A percentile compares a stretch with the other conserved stretches of the same genome.
phyloP scores from a whole-genome alignment of 768 basidiomycete genomes.

The Sarcodon sp. region DNA sequence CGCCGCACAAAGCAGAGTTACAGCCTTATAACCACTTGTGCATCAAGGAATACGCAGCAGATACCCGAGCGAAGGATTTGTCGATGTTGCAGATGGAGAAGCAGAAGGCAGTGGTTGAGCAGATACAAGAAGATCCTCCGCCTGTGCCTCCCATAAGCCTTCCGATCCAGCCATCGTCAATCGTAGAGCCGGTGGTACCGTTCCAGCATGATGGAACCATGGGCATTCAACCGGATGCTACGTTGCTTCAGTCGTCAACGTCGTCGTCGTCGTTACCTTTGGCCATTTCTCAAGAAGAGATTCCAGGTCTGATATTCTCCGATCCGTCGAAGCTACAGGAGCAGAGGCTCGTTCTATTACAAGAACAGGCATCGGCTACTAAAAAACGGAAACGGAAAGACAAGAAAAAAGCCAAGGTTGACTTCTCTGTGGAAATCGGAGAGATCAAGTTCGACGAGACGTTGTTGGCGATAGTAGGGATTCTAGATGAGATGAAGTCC shows the following conservation, averaged over 20 bases:
- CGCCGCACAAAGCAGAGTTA: conserved; percentile 38
- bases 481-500: conserved; percentile 43
- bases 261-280: too few relatives aligned
- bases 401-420: conserved; percentile 1
- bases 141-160: background rate
- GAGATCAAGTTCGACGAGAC: conserved; percentile 32
- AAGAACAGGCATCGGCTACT: background rate
- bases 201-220: conserved; percentile 1
- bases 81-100: conserved; percentile 11
- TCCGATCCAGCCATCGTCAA: too few relatives aligned
- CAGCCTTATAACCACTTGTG: conserved; percentile 81
- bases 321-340: too few relatives aligned
- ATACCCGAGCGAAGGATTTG: conserved; percentile 27
- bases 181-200: too few relatives aligned
- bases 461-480: conserved; percentile 53
- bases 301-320: too few relatives aligned
- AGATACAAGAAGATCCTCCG: conserved; percentile 9
- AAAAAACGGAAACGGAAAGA: conserved; percentile 15
- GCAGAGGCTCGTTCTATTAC: too few relatives aligned
- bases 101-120: background rate
- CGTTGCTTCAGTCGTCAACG: background rate
- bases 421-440: background rate
- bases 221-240: conserved; percentile 1
- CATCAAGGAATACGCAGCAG: conserved; percentile 50
- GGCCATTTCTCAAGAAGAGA: too few relatives aligned